These are phyloP conservation scores for Leishmania tarentolae DNA, from an alignment of 208 protist species.

Conservation along the genomic window DNA sequence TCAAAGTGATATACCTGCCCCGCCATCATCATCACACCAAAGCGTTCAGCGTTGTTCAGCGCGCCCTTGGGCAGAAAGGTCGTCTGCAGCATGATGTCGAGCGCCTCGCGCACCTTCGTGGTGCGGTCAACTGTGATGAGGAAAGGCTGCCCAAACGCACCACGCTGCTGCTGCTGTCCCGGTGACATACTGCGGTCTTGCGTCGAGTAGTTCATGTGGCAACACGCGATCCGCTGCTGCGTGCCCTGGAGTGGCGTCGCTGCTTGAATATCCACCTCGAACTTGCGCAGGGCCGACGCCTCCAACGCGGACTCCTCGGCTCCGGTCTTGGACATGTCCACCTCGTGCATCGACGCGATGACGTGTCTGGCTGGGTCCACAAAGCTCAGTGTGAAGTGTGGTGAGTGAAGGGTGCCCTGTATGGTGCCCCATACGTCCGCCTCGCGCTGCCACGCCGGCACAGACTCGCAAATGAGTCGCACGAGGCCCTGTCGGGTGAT, in stretches of 20 bases:
- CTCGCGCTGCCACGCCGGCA: slow-evolving; percentile 35
- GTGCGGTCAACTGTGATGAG: slow-evolving; percentile 51
- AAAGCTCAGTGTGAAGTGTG: slow-evolving; percentile 49
- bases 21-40: slow-evolving; percentile 61
- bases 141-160: slow-evolving; percentile 67
- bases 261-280: slow-evolving; percentile 52
- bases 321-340: slow-evolving; percentile 29
- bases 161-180: slow-evolving; percentile 12
- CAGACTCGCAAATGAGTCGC: slow-evolving; percentile 31
- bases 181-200: slow-evolving; percentile 10
- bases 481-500: slow-evolving; percentile 35
- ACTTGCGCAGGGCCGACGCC: slow-evolving; percentile 25
- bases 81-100: slow-evolving; percentile 38
- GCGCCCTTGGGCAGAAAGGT: slow-evolving; percentile 40
- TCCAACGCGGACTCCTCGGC: slow-evolving; percentile 27
- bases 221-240: slow-evolving; percentile 67
- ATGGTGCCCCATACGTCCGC: slow-evolving; percentile 50
- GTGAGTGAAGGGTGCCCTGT: slow-evolving; percentile 22
- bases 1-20: slow-evolving; percentile 39
- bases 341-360: slow-evolving; percentile 57
- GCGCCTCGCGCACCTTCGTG: slow-evolving; percentile 52
- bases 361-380: slow-evolving; percentile 27
- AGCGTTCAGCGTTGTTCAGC: slow-evolving; percentile 40
- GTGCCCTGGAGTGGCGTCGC: slow-evolving; percentile 39
- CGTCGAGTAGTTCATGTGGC: slow-evolving; percentile 49